Conservation (phyloP, 2,329 filamentous ascomycete species). For the Pestalotiopsis sp. region DNA sequence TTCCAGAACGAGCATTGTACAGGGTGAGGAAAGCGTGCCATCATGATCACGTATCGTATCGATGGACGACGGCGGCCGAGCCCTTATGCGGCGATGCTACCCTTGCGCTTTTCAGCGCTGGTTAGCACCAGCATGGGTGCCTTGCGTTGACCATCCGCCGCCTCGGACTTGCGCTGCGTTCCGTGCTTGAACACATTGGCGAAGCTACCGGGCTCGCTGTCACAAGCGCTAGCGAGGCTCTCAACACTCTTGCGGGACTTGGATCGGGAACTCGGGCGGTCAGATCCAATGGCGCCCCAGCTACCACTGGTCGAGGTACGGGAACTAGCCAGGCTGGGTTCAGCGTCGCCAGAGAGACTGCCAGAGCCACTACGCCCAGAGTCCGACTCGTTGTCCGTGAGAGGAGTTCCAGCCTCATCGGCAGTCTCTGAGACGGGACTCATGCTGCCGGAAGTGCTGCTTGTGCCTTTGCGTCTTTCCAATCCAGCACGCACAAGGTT, state of each 20-base stretch:
- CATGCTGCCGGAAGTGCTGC: conserved; percentile 75
- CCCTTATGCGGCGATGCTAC: conserved; percentile 37
- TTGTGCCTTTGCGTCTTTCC: conserved; percentile 78
- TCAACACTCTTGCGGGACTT: conserved; percentile 66
- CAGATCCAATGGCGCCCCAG: conserved; percentile 82
- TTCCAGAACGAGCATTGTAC: conserved; percentile 28
- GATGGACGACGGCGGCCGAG: not conserved
- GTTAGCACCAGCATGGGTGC: conserved; percentile 86
- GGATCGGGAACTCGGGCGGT: conserved; percentile 74
- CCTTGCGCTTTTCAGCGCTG: conserved; percentile 89
- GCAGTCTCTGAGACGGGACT: conserved; percentile 86
- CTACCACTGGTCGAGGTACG: conserved; percentile 74
- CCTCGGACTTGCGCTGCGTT: conserved; percentile 57
- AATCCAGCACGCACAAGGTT: conserved; percentile 89
- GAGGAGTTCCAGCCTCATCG: conserved; percentile 67
- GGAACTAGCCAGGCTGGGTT: conserved; percentile 72
- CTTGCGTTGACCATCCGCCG: conserved; percentile 70
- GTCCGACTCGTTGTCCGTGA: conserved; percentile 76
- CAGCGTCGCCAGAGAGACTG: conserved; percentile 76
- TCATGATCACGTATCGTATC: conserved; percentile 25
- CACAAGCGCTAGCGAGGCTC: conserved; percentile 65
- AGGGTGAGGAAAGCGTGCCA: conserved; percentile 31
- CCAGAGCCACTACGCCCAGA: conserved; percentile 74
- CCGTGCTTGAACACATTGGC: conserved; percentile 68
- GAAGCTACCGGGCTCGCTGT: conserved; percentile 63